Evolutionary conservation across 208 protist genomes (phyloP), one percentile per base, ranked within the genome.

Genomic region (Leishmania braziliensis): DNA sequence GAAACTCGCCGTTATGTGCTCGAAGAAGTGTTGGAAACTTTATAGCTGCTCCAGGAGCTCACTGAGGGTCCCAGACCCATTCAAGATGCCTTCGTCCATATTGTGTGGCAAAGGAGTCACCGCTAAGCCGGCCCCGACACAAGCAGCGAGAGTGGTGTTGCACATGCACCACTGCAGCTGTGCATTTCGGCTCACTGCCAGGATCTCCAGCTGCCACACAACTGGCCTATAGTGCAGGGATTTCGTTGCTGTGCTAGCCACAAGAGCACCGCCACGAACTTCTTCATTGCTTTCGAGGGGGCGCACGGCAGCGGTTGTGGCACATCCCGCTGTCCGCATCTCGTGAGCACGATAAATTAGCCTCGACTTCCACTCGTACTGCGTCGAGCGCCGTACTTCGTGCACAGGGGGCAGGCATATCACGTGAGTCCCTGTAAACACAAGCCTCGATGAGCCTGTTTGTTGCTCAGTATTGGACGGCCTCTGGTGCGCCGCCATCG

Each of bases 341-440:
- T 43, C 46, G 43, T 50, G 9, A 39, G 5, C 29, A 39, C 73
- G 73, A 69, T 77, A 85, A 16, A 79, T 69, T 53, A 85, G 53
- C 77, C 48, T 50, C 23, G 82, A 81, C 46, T 12, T 73, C 82
- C 82, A 85, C 50, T 78, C 82, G 48, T 85, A 75, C 72, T 85
- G 82, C 8, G 82, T 43, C 8, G 82, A 76, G 16, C 82, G 82
- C 18, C 33, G 77, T 26, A 51, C 82, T 29, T 71, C 82, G 3
- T 26, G 29, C 0, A 79, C 71, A n/a, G 66, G 50, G 18, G 82
- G 82, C 71, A 85, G 54, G 26, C 77, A 79, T 1, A 54, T 75
- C 12, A 79, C 63, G 10, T 81, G 77, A 12, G 29, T 43, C 50
- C 23, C 72, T 6, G 63, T 54, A 23, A 51, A 69, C 4, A 26